These are phyloP conservation scores for Pyrus communis DNA, from an alignment of 306 rosid species.

Conservation along the genomic window DNA sequence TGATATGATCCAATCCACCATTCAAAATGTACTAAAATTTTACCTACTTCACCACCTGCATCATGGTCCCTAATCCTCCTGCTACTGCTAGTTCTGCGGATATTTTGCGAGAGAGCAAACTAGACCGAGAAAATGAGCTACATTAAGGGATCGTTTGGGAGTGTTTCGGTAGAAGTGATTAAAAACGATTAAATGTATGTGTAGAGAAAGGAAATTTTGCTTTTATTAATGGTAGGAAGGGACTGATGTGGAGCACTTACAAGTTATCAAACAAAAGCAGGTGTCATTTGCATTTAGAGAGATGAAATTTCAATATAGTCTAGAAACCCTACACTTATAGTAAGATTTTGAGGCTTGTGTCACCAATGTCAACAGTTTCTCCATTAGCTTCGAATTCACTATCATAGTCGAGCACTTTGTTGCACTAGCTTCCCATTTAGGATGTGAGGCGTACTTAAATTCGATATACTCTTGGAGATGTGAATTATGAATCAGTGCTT, in stretches of 20 bases:
- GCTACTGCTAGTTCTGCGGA: too few relatives aligned
- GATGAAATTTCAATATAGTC: not conserved
- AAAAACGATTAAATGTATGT: too few relatives aligned
- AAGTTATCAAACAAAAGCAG: too few relatives aligned
- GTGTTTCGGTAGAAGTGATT: too few relatives aligned
- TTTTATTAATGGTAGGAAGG: too few relatives aligned
- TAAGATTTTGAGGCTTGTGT: not conserved
- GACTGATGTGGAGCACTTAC: too few relatives aligned
- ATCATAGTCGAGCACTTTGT: too few relatives aligned
- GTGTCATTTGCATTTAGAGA: too few relatives aligned
- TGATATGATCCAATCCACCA: not conserved
- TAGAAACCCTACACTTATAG: not conserved
- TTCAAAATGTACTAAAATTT: not conserved
- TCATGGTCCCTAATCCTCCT: not conserved
- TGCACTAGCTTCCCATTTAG: not conserved
- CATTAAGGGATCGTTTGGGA: not conserved
- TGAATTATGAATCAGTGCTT: not conserved
- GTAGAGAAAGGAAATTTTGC: too few relatives aligned
- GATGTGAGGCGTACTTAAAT: not conserved
- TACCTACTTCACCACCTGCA: not conserved
- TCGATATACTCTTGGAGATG: not conserved
- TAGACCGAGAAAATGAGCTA: not conserved
- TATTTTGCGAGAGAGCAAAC: not conserved
- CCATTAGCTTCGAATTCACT: not conserved
- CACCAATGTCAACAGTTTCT: not conserved